Conservation (phyloP, 192 early-diverging fungal genomes). For the Pilaira anomala region DNA sequence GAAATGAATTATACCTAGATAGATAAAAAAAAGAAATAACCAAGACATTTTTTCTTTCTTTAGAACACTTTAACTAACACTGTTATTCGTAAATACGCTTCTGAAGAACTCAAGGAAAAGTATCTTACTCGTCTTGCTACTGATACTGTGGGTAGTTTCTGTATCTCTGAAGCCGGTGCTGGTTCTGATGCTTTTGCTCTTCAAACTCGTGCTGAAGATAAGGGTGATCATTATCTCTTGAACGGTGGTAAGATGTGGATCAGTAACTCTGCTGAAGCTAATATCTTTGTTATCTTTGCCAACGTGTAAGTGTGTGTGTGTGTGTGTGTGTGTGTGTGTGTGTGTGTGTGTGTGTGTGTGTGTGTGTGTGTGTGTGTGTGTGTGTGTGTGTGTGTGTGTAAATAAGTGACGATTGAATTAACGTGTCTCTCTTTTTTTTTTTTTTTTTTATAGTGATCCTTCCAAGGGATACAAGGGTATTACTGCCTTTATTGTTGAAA, state of each 20-base stretch:
- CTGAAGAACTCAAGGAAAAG: conserved; percentile 66
- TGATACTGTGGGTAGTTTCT: conserved; percentile 48
- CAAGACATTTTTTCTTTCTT: neutral
- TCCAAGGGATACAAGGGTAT: conserved; percentile 95
- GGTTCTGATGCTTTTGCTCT: conserved; percentile 81
- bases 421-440: too few species aligned
- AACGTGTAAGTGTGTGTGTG: conserved; percentile 22
- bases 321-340: too few species aligned
- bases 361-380: neutral
- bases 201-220: conserved; percentile 63
- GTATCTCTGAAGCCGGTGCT: conserved; percentile 80
- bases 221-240: conserved; percentile 86
- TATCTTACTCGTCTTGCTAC: conserved; percentile 82
- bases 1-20: neutral
- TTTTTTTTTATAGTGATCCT: conserved; percentile 54
- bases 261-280: conserved; percentile 91
- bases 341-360: neutral
- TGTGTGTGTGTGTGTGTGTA: too few species aligned
- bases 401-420: too few species aligned
- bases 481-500: conserved; percentile 94
- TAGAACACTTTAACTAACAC: conserved; percentile 97
- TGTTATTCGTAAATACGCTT: conserved; percentile 77
- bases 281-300: conserved; percentile 57
- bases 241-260: conserved; percentile 93
- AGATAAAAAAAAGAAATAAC: neutral